Evolutionary conservation across 768 basidiomycete genomes (phyloP), one percentile per base, ranked within the genome.

Genomic region (Phanerochaete sordida): DNA sequence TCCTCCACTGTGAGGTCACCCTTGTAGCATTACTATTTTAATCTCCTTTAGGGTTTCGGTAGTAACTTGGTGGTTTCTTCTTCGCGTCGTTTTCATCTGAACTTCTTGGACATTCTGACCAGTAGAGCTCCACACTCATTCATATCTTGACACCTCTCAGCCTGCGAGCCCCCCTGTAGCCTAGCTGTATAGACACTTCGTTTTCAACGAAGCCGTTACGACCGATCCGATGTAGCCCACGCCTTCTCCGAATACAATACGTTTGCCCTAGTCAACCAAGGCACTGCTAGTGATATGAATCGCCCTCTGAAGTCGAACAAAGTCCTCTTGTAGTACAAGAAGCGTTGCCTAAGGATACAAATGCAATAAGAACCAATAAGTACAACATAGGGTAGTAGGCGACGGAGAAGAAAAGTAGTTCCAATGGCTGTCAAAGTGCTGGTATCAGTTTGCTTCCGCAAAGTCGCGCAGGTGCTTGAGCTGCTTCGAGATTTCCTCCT

Each of bases 401-500:
- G 19, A 56, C 27, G 24, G 33, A 45, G 13, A 57, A 58, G 27
- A 48, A 47, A 45, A 23, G 39, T 15, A 30, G 13, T 13, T 43
- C 39, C 39, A 43, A 43, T 43, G 19, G 39, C 11, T 43, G 39
- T 43, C 19, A 43, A 4, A 4, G 33, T 35, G 19, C 39, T 19
- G 19, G 39, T 61, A 46, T 72, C 70, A 74, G 50, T 77, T 77
- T 50, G 76, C 74, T 78, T 84, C 88, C 3, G 87, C 85, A 68
- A 87, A 87, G 58, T 85, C 84, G 66, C 83, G 81, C 39, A 92
- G 76, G 64, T 87, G 82, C 65, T 81, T 79, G 28, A 93, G 78
- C 66, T 86, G 84, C 56, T 81, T 81, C 45, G 90, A 88, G 13
- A 91, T 84, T 60, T 88, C 87, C 56, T 87, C 83, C 73, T 91